phyloP scores from a whole-genome alignment of 805 yeast genomes.

The Monosporozyma yasuniensis region DNA sequence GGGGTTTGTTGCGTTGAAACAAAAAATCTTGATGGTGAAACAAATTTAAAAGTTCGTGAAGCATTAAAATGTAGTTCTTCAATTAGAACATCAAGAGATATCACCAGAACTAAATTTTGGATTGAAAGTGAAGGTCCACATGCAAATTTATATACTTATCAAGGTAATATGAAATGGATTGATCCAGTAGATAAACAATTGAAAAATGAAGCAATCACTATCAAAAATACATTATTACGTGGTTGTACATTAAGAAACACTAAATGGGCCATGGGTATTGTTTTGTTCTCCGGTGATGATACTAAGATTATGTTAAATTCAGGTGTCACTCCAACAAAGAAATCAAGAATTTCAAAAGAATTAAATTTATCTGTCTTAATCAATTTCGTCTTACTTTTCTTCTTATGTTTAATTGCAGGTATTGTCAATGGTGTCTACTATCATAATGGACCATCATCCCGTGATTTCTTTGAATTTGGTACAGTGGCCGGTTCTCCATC shows the following conservation, averaged over 20 bases:
- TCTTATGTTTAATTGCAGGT: conserved; percentile 63
- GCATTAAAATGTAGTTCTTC: conserved; percentile 54
- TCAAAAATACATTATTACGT: conserved; percentile 60
- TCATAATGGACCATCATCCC: conserved; percentile 36
- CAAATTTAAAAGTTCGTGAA: conserved; percentile 68
- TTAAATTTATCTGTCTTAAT: conserved; percentile 59
- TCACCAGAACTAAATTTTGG: conserved; percentile 48
- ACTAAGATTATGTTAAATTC: conserved; percentile 77
- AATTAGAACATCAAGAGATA: conserved; percentile 41
- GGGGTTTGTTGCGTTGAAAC: conserved; percentile 73
- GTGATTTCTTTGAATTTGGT: conserved; percentile 60
- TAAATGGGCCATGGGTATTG: conserved; percentile 75
- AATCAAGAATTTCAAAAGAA: conserved; percentile 64
- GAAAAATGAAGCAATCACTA: conserved; percentile 54
- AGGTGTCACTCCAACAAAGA: conserved; percentile 75
- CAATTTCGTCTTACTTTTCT: conserved; percentile 56
- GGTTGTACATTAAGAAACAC: conserved; percentile 77
- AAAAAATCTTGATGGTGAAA: conserved; percentile 74
- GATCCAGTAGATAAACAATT: conserved; percentile 22
- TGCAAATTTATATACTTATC: conserved; percentile 64
- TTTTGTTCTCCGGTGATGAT: conserved; percentile 68
- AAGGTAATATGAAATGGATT: conserved; percentile 56
- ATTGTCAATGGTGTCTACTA: conserved; percentile 64
- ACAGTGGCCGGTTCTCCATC: conserved; percentile 59
- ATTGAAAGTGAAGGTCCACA: conserved; percentile 83